These are phyloP conservation scores for Linnemannia elongata DNA, from an alignment of 192 early-diverging fungal species.

Conservation along the genomic window DNA sequence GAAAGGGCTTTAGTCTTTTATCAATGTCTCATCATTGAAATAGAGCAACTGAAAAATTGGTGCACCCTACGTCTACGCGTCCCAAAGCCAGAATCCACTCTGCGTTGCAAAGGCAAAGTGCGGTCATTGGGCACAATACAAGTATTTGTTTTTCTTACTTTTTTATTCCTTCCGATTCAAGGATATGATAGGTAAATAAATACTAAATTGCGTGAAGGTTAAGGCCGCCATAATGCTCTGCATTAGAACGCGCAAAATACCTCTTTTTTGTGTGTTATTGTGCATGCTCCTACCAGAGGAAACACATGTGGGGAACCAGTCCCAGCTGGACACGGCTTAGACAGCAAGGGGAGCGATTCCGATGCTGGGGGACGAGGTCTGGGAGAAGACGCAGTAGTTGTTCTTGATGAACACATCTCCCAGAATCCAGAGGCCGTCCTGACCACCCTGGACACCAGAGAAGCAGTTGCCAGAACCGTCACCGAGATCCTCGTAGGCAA, in stretches of 20 bases:
- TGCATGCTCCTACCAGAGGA: neutral
- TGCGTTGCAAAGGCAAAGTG: too few species aligned
- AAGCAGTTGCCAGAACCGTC: conserved; percentile 35
- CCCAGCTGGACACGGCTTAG: neutral
- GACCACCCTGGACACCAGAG: conserved; percentile 52
- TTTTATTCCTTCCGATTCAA: too few species aligned
- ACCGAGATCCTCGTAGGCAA: conserved; percentile 48
- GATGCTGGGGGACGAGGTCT: conserved; percentile 64
- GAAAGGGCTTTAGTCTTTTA: too few species aligned
- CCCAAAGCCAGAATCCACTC: too few species aligned
- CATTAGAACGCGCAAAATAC: neutral
- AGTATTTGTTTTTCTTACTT: too few species aligned
- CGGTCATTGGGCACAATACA: too few species aligned
- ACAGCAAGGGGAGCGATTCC: conserved; percentile 67
- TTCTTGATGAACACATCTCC: conserved; percentile 80
- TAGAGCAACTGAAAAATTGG: too few species aligned
- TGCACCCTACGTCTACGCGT: too few species aligned
- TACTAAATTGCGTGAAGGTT: too few species aligned
- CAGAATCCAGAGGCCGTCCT: conserved; percentile 62
- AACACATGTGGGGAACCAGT: neutral
- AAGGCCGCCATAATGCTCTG: too few species aligned
- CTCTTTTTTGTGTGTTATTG: neutral
- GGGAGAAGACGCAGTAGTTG: conserved; percentile 75
- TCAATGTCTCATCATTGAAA: too few species aligned
- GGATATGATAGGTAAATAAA: too few species aligned